These are phyloP conservation scores for Pichia scutulata DNA, from an alignment of 805 yeast species.

Conservation along the genomic window DNA sequence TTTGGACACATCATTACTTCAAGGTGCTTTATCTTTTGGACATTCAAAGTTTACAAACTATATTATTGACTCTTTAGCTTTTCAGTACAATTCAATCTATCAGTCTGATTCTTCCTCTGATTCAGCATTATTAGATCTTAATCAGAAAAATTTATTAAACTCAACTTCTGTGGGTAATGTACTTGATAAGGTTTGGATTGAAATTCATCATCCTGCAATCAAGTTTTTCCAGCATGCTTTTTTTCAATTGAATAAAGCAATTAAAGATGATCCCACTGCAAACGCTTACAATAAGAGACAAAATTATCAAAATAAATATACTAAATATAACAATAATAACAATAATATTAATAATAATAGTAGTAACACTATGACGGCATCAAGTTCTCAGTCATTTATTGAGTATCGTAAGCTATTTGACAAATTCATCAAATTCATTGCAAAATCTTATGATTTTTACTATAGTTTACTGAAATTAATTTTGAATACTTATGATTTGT, in stretches of 20 bases:
- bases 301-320: slow-evolving; percentile 3
- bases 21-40: slow-evolving; percentile 42
- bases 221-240: slow-evolving; percentile 44
- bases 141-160: neutral
- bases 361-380: neutral
- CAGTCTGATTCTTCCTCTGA: neutral
- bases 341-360: neutral
- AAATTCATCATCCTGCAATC: slow-evolving; percentile 57
- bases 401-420: slow-evolving; percentile 52
- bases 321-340: slow-evolving; percentile 8
- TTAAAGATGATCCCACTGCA: slow-evolving; percentile 12
- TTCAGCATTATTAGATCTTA: slow-evolving; percentile 1
- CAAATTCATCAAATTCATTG: slow-evolving; percentile 40
- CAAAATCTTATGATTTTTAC: slow-evolving; percentile 43
- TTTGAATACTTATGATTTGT: slow-evolving; percentile 31
- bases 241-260: slow-evolving; percentile 9
- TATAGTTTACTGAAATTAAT: slow-evolving; percentile 34
- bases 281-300: neutral
- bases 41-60: slow-evolving; percentile 40
- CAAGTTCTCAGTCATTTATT: slow-evolving; percentile 27
- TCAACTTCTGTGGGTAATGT: slow-evolving; percentile 22
- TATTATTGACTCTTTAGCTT: slow-evolving; percentile 33
- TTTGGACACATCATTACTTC: slow-evolving; percentile 32
- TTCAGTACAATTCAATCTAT: slow-evolving; percentile 1
- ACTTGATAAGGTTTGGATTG: slow-evolving; percentile 50